Evolutionary conservation across 805 yeast genomes (phyloP).

Genomic region (Pichia exigua): DNA sequence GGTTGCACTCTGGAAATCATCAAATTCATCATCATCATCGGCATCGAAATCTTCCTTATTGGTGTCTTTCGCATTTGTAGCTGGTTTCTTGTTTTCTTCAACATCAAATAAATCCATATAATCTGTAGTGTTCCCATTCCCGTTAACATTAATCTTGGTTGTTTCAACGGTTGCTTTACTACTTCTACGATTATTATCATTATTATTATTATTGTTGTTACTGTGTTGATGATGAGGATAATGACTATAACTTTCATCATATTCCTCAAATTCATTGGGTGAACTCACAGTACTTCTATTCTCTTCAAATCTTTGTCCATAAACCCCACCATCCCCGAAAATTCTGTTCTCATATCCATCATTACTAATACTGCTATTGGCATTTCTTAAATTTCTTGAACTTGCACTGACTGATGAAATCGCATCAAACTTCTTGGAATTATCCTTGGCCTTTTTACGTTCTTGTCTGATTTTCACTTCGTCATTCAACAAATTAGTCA

Average conservation of each 20-base stretch:
- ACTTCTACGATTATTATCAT: conserved; percentile 22
- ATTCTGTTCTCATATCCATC: conserved; percentile 42
- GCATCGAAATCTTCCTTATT: conserved; percentile 16
- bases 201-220: conserved; percentile 18
- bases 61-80: conserved; percentile 4
- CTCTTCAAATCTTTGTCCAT: conserved; percentile 58
- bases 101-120: conserved; percentile 45
- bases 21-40: conserved; percentile 61
- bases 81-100: conserved; percentile 22
- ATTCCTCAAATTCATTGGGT: conserved; percentile 48
- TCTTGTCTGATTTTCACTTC: conserved; percentile 72
- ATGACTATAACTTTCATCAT: conserved; percentile 34
- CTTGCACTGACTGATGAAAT: conserved; percentile 35
- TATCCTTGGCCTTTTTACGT: conserved; percentile 83
- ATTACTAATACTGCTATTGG: conserved; percentile 5
- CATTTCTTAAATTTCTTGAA: conserved; percentile 7
- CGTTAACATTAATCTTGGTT: conserved; percentile 37
- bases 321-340: conserved; percentile 67
- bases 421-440: conserved; percentile 76
- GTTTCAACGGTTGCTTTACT: conserved; percentile 28
- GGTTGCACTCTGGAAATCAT: conserved; percentile 63
- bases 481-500: conserved; percentile 64
- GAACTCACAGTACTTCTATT: conserved; percentile 34
- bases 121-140: conserved; percentile 5
- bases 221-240: too few species aligned